Base-by-base conservation (phyloP, 2,329 filamentous ascomycete genomes). In the Diaporthe ilicicola region DNA sequence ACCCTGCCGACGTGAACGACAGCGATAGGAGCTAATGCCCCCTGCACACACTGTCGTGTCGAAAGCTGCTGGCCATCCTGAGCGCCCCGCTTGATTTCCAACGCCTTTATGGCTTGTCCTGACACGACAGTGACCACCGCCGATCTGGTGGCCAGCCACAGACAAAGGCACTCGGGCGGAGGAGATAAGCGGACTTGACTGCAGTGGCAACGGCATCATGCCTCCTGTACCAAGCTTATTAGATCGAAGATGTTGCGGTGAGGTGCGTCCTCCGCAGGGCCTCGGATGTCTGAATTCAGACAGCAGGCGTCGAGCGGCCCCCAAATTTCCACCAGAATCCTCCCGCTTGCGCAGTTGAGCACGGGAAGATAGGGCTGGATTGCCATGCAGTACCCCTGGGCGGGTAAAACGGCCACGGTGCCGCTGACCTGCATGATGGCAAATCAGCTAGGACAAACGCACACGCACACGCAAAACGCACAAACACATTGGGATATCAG, bases 381-480 rank as follows among this genome's bases (percentile, higher is more conserved):
- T 68, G 22, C 65, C 65, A 68, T 39, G 65, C 65, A 56, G 39
- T 56, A 68, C 65, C 65, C 65, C 65, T 68, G 65, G 46, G 53
- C 65, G 65, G 53, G 65, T 68, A 59, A 19, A 48, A 68, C 65
- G 65, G 65, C 27, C 42, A 42, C 32, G 6, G 42, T 50, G 65
- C 65, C 53, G 65, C 65, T 56, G 53, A 50, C 65, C 53, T 59
- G 65, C 65, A 59, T 51, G 39, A 39, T 39, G 65, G 46, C 53
- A 29, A 68, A 68, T 50, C 24, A 56, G 62, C 46, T 22, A 66
- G 27, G 34, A 39, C 29, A 50, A 29, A 27, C 22, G 6, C 15
- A 7, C 42, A 46, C 13, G 22, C 27, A 44, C 44, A 50, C 27
- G 12, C 29, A n/a, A n/a, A n/a, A 29, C 29, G 29, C 32, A 24